These are phyloP conservation scores for Teratosphaeriaceae sp. DNA, from an alignment of 2,329 filamentous ascomycete species.

Conservation along the genomic window DNA sequence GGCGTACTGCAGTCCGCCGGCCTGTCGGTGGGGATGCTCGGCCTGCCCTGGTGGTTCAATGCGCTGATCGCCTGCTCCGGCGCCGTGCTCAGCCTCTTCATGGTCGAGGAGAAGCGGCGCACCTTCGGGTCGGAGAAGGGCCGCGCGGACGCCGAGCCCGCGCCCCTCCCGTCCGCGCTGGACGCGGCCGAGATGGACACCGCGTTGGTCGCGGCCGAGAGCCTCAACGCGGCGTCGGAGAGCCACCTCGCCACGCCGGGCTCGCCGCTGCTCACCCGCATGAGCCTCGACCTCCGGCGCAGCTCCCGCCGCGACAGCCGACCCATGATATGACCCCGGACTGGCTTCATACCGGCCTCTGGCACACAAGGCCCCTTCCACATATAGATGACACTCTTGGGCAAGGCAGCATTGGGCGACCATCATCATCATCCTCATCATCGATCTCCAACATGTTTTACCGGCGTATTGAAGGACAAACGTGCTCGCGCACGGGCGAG, in stretches of 20 bases:
- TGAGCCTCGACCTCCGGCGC: slow-evolving; percentile 10
- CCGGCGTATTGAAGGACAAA: slow-evolving; percentile 1
- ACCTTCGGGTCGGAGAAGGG: slow-evolving; percentile 23
- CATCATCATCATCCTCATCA: not conserved
- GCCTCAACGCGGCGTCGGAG: slow-evolving; percentile 19
- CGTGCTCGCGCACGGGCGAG: slow-evolving; percentile 4
- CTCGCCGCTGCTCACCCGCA: slow-evolving; percentile 22
- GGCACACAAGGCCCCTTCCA: too few relatives aligned
- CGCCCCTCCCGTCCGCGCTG: slow-evolving; percentile 4
- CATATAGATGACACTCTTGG: slow-evolving; percentile 2
- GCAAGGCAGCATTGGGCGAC: slow-evolving; percentile 3
- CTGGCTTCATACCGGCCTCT: not conserved
- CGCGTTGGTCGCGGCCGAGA: slow-evolving; percentile 15
- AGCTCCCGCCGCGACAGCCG: slow-evolving; percentile 8
- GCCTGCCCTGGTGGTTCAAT: slow-evolving; percentile 89
- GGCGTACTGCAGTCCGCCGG: slow-evolving; percentile 79
- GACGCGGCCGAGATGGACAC: slow-evolving; percentile 11
- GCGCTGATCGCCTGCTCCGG: slow-evolving; percentile 69
- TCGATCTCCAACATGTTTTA: not conserved
- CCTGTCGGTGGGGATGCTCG: slow-evolving; percentile 72
- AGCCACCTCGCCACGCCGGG: slow-evolving; percentile 19
- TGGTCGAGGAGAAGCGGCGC: slow-evolving; percentile 39
- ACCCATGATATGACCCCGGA: not conserved
- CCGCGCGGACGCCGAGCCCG: slow-evolving; percentile 12
- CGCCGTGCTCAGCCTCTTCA: slow-evolving; percentile 66